phyloP scores from a whole-genome alignment of 371 early-diverging fungal species.

The Capniomyces stellatus region DNA sequence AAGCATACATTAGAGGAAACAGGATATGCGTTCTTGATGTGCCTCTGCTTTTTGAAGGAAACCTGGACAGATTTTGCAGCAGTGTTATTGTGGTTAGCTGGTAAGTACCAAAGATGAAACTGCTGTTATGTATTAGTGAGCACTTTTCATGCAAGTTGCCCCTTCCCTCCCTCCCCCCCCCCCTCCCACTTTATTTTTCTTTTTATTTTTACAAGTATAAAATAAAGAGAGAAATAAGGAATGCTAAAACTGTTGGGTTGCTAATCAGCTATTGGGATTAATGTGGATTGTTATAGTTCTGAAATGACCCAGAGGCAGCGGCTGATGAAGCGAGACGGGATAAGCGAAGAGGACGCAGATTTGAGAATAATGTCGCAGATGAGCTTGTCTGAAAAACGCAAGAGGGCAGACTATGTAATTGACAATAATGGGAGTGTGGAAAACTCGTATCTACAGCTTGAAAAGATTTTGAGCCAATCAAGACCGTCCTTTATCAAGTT shows the following conservation, averaged over 20 bases:
- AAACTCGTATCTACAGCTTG: conserved; percentile 40
- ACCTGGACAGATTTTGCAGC: conserved; percentile 50
- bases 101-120: not conserved
- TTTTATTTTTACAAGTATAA: no score
- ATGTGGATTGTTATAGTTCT: conserved; percentile 19
- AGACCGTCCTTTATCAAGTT: conserved; percentile 11
- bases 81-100: conserved; percentile 60
- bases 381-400: conserved; percentile 52
- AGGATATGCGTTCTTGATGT: conserved; percentile 71
- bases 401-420: conserved; percentile 58
- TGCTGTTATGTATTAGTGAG: not conserved
- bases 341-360: conserved; percentile 40
- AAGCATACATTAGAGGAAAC: conserved; percentile 45
- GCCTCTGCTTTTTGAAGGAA: conserved; percentile 74
- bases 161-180: not conserved
- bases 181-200: not conserved
- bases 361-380: conserved; percentile 69
- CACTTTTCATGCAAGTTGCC: not conserved
- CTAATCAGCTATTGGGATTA: not conserved
- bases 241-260: not conserved
- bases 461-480: conserved; percentile 7
- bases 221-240: no score
- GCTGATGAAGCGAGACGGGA: conserved; percentile 48
- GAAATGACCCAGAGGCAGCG: conserved; percentile 51
- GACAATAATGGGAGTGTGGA: conserved; percentile 57